phyloP scores from a whole-genome alignment of 2,329 filamentous ascomycete genomes.

The Mollisiaceae sp. region DNA sequence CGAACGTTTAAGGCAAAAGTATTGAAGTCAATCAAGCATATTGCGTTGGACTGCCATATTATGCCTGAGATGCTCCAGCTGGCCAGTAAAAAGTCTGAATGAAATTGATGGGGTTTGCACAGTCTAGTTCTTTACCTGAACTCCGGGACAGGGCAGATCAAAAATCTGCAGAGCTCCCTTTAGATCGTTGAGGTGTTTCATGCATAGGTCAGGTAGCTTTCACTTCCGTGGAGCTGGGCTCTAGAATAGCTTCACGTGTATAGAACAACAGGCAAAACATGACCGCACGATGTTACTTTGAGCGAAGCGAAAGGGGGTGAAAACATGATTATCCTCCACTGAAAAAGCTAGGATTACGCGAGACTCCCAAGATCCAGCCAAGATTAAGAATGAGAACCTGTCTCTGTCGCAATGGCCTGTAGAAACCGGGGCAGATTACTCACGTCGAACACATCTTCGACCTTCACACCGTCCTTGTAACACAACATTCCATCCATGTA shows the following conservation, averaged over 20 bases:
- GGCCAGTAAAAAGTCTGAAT: too few species aligned
- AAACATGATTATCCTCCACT: not conserved
- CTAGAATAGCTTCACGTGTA: not conserved
- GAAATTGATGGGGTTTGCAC: too few species aligned
- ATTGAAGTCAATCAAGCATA: too few species aligned
- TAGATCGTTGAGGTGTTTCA: too few species aligned
- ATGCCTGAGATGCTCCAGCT: too few species aligned
- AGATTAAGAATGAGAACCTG: not conserved
- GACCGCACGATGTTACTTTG: not conserved
- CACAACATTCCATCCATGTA: conserved; percentile 20
- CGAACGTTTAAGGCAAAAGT: too few species aligned
- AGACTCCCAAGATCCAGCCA: not conserved
- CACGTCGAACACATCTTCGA: conserved; percentile 6
- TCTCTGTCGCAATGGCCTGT: not conserved
- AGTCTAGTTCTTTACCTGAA: too few species aligned
- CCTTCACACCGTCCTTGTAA: conserved; percentile 15
- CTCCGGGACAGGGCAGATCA: too few species aligned
- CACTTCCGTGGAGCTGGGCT: not conserved
- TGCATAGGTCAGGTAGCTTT: too few species aligned
- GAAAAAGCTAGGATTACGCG: not conserved
- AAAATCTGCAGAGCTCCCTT: too few species aligned
- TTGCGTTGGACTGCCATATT: too few species aligned
- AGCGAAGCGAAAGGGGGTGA: not conserved
- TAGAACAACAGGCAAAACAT: not conserved
- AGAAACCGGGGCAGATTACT: not conserved